Percentiles rank a stretch among this genome's conserved stretches.
phyloP scores from a whole-genome alignment of 2,329 filamentous ascomycete genomes.

The Myriosclerotinia scirpicola region DNA sequence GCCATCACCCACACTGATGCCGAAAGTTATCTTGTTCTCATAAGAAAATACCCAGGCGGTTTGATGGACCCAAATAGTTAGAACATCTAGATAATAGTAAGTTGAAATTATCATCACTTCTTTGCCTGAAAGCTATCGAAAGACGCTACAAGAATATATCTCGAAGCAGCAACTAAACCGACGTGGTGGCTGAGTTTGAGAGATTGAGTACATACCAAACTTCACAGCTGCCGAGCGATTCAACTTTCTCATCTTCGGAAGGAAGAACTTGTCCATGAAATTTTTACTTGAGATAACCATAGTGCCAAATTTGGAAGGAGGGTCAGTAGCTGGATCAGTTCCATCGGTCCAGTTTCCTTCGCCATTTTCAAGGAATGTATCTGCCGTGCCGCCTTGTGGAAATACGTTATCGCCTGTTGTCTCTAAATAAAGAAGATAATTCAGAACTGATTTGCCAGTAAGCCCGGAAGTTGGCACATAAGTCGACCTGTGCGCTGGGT shows the following conservation, averaged over 20 bases:
- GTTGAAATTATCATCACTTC: slow-evolving; percentile 1
- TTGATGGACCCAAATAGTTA: neutral
- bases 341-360: slow-evolving; percentile 1
- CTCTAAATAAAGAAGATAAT: neutral
- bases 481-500: neutral
- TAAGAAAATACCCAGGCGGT: neutral
- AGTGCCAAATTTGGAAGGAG: neutral
- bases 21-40: neutral
- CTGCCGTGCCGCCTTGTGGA: neutral
- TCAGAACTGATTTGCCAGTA: slow-evolving; percentile 1
- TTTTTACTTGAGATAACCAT: neutral
- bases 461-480: neutral
- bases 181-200: neutral
- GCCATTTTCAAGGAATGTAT: neutral
- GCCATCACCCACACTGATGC: neutral
- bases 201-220: neutral
- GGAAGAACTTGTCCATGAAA: neutral
- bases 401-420: neutral
- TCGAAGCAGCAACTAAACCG: neutral
- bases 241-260: neutral
- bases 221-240: neutral
- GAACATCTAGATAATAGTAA: neutral
- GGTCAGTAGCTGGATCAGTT: neutral
- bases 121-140: slow-evolving; percentile 1
- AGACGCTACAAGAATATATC: neutral